Percentiles rank a stretch among this genome's conserved stretches.
These are phyloP conservation scores for Helotiales sp. DNA, from an alignment of 2,329 filamentous ascomycete species.

Conservation along the genomic window DNA sequence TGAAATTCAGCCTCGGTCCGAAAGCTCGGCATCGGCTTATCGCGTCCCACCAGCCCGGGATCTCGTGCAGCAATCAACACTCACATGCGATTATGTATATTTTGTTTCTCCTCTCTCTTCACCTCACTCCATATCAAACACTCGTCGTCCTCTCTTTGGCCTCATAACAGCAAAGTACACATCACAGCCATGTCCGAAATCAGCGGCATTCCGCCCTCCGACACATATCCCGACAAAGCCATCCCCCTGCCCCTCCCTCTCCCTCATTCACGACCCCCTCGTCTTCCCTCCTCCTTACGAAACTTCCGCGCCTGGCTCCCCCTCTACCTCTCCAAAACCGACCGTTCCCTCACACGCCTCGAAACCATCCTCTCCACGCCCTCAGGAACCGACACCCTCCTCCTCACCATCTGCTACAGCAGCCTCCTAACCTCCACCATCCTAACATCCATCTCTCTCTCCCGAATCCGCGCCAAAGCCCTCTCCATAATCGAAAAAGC, in stretches of 20 bases:
- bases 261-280: conserved; percentile 21
- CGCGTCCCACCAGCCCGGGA: conserved; percentile 1
- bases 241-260: conserved; percentile 26
- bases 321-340: conserved; percentile 42
- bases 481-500: conserved; percentile 58
- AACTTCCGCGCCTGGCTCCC: conserved; percentile 40
- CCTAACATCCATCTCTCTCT: conserved; percentile 58
- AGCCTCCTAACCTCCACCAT: conserved; percentile 59
- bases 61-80: neutral
- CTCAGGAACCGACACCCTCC: conserved; percentile 70
- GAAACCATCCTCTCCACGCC: conserved; percentile 70
- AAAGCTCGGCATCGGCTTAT: neutral
- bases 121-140: neutral
- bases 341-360: conserved; percentile 53
- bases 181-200: conserved; percentile 38
- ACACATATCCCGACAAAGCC: conserved; percentile 30
- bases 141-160: neutral
- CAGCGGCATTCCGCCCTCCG: conserved; percentile 30
- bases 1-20: neutral
- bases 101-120: neutral
- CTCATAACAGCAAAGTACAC: neutral
- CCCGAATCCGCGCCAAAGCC: conserved; percentile 60
- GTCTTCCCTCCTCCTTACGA: conserved; percentile 28
- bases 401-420: conserved; percentile 72
- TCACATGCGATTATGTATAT: neutral